Conservation (phyloP, 2,329 filamentous ascomycete species). For the Colletotrichum somersetense region DNA sequence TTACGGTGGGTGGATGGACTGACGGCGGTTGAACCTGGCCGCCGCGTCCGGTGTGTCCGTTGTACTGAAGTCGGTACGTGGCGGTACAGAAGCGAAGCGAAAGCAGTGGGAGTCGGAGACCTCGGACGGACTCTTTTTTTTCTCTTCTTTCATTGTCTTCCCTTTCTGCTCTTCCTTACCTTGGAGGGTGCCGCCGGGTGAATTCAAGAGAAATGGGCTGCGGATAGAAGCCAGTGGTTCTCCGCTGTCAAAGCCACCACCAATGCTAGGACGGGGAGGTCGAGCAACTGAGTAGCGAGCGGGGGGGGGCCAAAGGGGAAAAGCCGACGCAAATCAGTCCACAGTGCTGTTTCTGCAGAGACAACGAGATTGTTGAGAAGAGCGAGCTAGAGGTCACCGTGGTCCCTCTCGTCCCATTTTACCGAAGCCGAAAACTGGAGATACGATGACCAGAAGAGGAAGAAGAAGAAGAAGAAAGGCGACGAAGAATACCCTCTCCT, state of each 20-base stretch:
- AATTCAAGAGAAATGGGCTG: conserved; percentile 7
- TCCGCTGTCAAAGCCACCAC: conserved; percentile 30
- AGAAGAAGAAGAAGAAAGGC: background rate
- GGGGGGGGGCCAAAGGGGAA: conserved; percentile 29
- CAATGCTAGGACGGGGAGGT: conserved; percentile 31
- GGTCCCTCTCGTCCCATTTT: conserved; percentile 14
- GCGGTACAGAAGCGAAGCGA: background rate
- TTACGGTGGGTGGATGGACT: conserved; percentile 1
- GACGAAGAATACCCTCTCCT: background rate
- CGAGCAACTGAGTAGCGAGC: conserved; percentile 17
- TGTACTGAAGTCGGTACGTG: conserved; percentile 34
- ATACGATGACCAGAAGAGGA: conserved; percentile 9
- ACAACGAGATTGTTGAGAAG: conserved; percentile 32
- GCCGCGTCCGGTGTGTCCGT: no score
- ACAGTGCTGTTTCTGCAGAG: conserved; percentile 21
- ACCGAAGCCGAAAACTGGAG: conserved; percentile 34
- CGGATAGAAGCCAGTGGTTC: conserved; percentile 5
- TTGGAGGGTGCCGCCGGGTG: conserved; percentile 33
- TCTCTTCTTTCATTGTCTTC: background rate
- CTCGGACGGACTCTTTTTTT: conserved; percentile 2
- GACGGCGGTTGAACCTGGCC: conserved; percentile 7
- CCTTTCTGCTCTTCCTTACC: conserved; percentile 28
- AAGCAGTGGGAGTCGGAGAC: conserved; percentile 1
- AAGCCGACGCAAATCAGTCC: conserved; percentile 35
- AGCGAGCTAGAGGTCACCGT: conserved; percentile 29